Conservation (phyloP, 768 basidiomycete genomes). For the Auriscalpium microsporum region DNA sequence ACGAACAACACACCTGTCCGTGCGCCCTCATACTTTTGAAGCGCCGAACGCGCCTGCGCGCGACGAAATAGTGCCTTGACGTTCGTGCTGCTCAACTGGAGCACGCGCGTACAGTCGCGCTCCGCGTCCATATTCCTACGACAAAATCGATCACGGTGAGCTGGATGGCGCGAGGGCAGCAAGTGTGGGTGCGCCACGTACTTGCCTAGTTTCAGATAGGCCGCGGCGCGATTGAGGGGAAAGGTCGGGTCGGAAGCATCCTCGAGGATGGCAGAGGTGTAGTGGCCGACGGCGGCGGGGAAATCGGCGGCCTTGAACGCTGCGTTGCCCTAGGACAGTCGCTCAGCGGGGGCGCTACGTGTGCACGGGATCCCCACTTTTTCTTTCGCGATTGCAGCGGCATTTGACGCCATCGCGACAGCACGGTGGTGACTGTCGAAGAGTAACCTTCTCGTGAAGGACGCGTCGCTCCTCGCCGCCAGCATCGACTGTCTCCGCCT, state of each 20-base stretch:
- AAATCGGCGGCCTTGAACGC: constrained; percentile 81
- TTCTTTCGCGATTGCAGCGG: constrained; percentile 5
- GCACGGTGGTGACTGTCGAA: neutral
- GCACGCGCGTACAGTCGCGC: constrained; percentile 52
- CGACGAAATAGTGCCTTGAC: constrained; percentile 77
- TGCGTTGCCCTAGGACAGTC: constrained; percentile 59
- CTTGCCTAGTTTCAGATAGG: constrained; percentile 94
- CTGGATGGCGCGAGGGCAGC: neutral
- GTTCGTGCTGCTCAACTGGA: constrained; percentile 48
- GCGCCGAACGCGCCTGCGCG: constrained; percentile 57
- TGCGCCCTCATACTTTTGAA: constrained; percentile 51
- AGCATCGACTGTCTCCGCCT: no score
- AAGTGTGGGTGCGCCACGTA: constrained; percentile 37
- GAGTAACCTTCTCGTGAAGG: no score
- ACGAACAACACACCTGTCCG: constrained; percentile 40
- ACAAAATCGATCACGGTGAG: neutral
- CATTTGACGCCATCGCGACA: neutral
- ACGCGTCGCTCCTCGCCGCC: no score
- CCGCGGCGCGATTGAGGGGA: constrained; percentile 82
- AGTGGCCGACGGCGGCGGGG: constrained; percentile 75
- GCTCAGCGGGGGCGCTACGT: neutral
- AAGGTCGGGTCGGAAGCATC: constrained; percentile 68
- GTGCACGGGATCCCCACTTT: neutral
- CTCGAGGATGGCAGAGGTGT: constrained; percentile 70
- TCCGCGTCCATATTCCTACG: constrained; percentile 13